Conservation (phyloP, 1,284 basidiomycete species). For the Pseudozyma tsukubaensis region DNA sequence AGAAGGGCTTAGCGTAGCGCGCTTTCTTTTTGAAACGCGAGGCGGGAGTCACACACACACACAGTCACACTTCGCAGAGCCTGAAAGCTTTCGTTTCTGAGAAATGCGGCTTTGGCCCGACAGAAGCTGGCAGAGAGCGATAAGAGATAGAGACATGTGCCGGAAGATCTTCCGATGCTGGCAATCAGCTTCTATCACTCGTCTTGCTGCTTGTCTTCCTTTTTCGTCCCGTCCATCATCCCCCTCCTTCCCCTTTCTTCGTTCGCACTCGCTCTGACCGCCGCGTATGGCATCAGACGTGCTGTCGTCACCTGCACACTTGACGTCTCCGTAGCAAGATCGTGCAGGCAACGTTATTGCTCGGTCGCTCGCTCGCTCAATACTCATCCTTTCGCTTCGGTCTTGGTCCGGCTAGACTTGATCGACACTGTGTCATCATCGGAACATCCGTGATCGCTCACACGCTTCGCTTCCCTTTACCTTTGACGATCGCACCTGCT, state of each 20-base stretch:
- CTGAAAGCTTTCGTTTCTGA: background rate
- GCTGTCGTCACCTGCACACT: constrained; percentile 36
- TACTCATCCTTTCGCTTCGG: background rate
- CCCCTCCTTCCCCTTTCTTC: background rate
- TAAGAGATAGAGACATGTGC: constrained; percentile 1
- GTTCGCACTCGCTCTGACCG: background rate
- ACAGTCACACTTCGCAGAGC: background rate
- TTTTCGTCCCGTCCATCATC: background rate
- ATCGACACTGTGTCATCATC: background rate
- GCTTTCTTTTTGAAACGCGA: too few species aligned
- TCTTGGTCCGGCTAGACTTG: background rate
- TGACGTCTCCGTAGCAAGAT: constrained; percentile 19
- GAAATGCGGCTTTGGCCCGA: background rate
- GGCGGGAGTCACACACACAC: too few species aligned
- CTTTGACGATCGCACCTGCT: background rate
- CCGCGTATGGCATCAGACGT: constrained; percentile 20
- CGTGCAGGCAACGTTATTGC: constrained; percentile 17
- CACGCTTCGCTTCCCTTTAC: constrained; percentile 7
- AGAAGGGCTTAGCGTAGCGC: too few species aligned
- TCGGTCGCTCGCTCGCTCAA: too few species aligned
- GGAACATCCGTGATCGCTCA: background rate
- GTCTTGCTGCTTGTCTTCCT: background rate
- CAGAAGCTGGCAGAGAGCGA: background rate
- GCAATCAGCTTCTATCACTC: background rate
- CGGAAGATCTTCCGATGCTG: constrained; percentile 11